Base-by-base conservation (phyloP, 2,329 filamentous ascomycete species). In the Triangularia setosa region DNA sequence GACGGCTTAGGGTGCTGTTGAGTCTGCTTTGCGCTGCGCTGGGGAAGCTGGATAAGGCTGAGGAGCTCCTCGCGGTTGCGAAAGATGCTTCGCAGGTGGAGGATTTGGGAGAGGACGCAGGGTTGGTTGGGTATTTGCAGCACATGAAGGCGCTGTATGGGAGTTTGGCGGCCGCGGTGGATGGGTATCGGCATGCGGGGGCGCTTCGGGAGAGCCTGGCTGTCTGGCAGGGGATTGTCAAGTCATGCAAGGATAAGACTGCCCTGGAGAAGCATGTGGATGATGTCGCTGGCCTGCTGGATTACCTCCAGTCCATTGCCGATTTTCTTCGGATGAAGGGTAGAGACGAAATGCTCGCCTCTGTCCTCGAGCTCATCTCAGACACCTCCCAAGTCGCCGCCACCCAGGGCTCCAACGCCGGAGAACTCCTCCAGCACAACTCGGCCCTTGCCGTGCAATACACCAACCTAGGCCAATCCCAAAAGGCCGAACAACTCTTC, bases 251-350 rank as follows among this genome's bases (percentile, higher is more conserved):
- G 48, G 77, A 78, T 5, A 75, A 73, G 48, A 72, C 75, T 1
- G 77, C 83, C 2, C 67, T 87, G 7, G 76, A 78, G 24, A 71
- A 74, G 18, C 75, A 70, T 11, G 76, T 87, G 58, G 84, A 86
- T 64, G 79, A 84, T 61, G 76, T 84, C 0, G 74, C 81, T 0
- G 78, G 77, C 0, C 75, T 87, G 3, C 72, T 86, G 12, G 76
- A 78, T 12, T 81, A 83, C 56, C 76, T 87, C 1, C 78, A 80
- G 52, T 81, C 84, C 0, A 70, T 84, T 11, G 79, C 79, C 28
- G 80, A 86, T 57, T 81, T 84, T 30, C 78, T 82, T 4, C 81
- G 79, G 14, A 78, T 87, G 60, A 79, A 79, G 63, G 84, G 84
- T 24, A 78, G 82, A 23, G 79, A 80, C 44, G 72, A 73, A 1